phyloP scores from a whole-genome alignment of 352 stramenopile genomes.

The Pythium biforme region DNA sequence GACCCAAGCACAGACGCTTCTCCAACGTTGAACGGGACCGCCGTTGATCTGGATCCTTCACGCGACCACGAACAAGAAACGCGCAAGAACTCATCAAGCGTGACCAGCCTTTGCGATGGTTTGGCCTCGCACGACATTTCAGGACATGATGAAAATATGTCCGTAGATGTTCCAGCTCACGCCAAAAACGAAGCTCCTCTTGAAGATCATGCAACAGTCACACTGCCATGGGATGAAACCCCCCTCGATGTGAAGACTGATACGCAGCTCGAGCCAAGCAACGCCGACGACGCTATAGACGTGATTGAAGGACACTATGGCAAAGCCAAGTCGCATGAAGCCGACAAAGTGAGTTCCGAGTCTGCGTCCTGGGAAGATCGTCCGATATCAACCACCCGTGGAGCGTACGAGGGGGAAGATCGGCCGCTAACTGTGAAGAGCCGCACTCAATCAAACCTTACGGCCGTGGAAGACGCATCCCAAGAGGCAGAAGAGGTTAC shows the following conservation, averaged over 20 bases:
- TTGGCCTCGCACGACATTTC: conserved; percentile 18
- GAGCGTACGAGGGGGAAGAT: conserved; percentile 7
- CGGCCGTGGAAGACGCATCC: not conserved
- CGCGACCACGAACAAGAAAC: not conserved
- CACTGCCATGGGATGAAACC: no score
- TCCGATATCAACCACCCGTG: not conserved
- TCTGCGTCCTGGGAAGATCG: not conserved
- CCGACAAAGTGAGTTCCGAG: not conserved
- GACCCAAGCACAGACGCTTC: not conserved
- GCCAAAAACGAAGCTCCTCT: not conserved
- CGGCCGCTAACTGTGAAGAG: conserved; percentile 10
- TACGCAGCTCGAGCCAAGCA: no score
- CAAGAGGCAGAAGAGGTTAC: not conserved
- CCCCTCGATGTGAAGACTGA: no score
- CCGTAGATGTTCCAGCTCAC: not conserved
- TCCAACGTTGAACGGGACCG: no score
- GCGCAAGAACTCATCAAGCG: conserved; percentile 3
- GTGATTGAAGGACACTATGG: no score
- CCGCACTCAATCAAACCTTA: not conserved
- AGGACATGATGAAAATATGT: not conserved
- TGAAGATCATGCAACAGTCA: not conserved
- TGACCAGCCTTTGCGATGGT: conserved; percentile 13
- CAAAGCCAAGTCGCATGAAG: not conserved
- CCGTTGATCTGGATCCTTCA: not conserved
- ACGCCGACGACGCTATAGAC: no score